These are phyloP conservation scores for Dissoconium aciculare DNA, from an alignment of 2,329 filamentous ascomycete genomes.

Conservation along the genomic window DNA sequence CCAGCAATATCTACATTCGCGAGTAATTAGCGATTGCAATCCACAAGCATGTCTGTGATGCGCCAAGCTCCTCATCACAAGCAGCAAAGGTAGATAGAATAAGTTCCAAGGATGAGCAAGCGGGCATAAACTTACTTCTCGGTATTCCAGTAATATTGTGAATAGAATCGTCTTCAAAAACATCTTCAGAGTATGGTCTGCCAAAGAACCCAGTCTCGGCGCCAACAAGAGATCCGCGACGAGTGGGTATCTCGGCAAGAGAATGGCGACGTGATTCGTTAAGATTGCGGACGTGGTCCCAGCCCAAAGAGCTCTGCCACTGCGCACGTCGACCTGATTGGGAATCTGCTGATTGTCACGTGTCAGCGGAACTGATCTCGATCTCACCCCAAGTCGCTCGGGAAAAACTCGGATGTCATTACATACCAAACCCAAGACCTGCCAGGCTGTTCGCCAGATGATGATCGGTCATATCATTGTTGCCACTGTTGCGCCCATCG, in stretches of 20 bases:
- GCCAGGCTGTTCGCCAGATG: slow-evolving; percentile 18
- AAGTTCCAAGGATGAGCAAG: too few species aligned
- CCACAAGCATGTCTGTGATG: too few species aligned
- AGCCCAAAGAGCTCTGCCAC: slow-evolving; percentile 59
- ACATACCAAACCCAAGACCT: slow-evolving; percentile 18
- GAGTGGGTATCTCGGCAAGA: slow-evolving; percentile 40
- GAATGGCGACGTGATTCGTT: slow-evolving; percentile 68
- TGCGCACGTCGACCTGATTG: slow-evolving; percentile 27
- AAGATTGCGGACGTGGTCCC: slow-evolving; percentile 45
- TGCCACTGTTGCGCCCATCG: slow-evolving; percentile 18
- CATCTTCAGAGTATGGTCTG: slow-evolving; percentile 11
- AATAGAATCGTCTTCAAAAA: slow-evolving; percentile 8
- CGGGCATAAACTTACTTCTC: too few species aligned
- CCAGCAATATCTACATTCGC: slow-evolving; percentile 9
- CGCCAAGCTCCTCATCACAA: too few species aligned
- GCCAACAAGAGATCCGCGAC: slow-evolving; percentile 23
- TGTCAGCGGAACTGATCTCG: too few species aligned
- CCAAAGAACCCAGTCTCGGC: slow-evolving; percentile 12
- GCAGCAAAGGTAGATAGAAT: too few species aligned
- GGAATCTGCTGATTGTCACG: slow-evolving; percentile 11
- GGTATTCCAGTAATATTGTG: neutral
- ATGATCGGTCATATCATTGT: slow-evolving; percentile 19
- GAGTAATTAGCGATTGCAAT: too few species aligned
- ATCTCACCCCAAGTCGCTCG: slow-evolving; percentile 38
- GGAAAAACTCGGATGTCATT: slow-evolving; percentile 23